phyloP scores from a whole-genome alignment of 768 basidiomycete genomes.

The Macrocybe gigantea region DNA sequence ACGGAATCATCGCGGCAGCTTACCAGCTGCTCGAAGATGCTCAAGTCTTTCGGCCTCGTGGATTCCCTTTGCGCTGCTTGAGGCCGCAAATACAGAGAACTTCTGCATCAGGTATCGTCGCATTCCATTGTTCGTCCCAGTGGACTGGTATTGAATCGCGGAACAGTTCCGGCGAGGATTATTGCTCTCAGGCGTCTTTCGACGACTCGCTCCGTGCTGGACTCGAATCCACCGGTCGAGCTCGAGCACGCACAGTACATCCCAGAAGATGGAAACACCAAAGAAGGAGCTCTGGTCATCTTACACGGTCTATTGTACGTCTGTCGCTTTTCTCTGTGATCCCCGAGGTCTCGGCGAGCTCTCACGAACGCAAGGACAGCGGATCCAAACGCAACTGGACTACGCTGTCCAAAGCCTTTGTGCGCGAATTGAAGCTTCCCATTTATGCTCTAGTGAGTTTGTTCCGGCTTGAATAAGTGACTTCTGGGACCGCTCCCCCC shows the following conservation, averaged over 20 bases:
- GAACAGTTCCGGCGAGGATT: not conserved
- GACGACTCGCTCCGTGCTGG: not conserved
- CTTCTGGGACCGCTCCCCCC: no score
- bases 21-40: no score
- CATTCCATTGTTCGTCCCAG: no score
- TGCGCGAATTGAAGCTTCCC: constrained; percentile 49
- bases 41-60: no score
- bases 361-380: constrained; percentile 24
- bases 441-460: constrained; percentile 51
- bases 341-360: not conserved
- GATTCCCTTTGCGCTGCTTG: no score
- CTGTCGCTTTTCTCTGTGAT: not conserved
- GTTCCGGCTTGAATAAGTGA: no score
- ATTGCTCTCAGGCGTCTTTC: not conserved
- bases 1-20: no score
- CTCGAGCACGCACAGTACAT: constrained; percentile 12
- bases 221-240: constrained; percentile 3
- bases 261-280: constrained; percentile 16
- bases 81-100: no score
- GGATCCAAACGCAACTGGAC: constrained; percentile 86
- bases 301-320: constrained; percentile 57
- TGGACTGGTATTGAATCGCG: no score
- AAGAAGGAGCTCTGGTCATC: constrained; percentile 41
- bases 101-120: no score
- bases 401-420: constrained; percentile 67